Base-by-base conservation (phyloP, 805 yeast species). In the Metschnikowia koreensis region DNA sequence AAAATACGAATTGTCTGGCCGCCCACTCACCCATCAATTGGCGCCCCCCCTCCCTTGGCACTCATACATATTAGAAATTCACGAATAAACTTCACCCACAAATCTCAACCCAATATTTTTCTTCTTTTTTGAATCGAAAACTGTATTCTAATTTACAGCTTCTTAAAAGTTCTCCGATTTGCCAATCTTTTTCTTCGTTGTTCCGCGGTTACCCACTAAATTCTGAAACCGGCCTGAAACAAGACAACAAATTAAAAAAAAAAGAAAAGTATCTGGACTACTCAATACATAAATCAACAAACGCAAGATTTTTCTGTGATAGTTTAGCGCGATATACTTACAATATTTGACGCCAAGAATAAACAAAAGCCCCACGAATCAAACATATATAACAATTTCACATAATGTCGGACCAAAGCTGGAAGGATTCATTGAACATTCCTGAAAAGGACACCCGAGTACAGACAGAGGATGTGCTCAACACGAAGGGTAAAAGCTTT, bases 401-500 rank as follows among this genome's bases (percentile, higher is more conserved):
- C 45, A 46, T 38, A 29, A 58, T 58, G 61, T 48, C 61, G 37
- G 60, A 58, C 31, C 49, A 46, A 27, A 48, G 63, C 57, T 90
- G 97, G 97, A 92, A 89, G 74, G 62, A 76, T 28, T 71, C 79
- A 48, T 77, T 93, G 60, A 86, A 84, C 66, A 69, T 89, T 45
- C 98, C 98, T 13, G 77, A 74, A 52, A 90, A 81, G 72, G 99
- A 93, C 69, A 79, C 86, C n/a, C 83, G 99, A 69, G 96, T 96
- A 39, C 97, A 93, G 69, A 93, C 99, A 0, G 97, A 92, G 51
- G 99, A 94, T 80, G 97, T 94, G 49, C 80, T 89, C 46, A 88
- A 83, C 61, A 91, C 97, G 39, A 89, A 89, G 64, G 98, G 97
- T 51, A 86, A 85, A 62, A 77, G 89, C 16, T 94, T 94, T 66